Conservation (phyloP, 164 flowering plant species). For the Chimonanthus salicifolius region DNA sequence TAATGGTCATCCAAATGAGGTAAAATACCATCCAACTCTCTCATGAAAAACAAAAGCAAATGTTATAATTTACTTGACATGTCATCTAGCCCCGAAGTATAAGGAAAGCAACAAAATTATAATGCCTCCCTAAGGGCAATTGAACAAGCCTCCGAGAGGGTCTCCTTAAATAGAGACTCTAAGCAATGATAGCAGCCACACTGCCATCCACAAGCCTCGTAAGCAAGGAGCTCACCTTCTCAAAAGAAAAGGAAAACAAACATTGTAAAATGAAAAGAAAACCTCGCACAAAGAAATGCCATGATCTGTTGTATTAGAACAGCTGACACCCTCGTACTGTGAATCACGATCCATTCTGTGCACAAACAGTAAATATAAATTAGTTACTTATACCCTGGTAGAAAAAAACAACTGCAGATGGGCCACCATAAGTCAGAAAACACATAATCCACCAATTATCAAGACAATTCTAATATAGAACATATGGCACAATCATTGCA, state of each 20-base stretch:
- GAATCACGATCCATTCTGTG: slow-evolving; percentile 25
- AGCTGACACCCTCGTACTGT: slow-evolving; percentile 10
- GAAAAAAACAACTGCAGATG: background rate
- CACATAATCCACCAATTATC: slow-evolving; percentile 1
- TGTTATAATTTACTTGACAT: too few species aligned
- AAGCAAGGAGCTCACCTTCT: background rate
- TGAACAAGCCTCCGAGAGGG: too few species aligned
- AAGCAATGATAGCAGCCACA: too few species aligned
- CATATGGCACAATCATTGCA: background rate
- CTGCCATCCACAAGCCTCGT: background rate
- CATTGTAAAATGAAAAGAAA: slow-evolving; percentile 11
- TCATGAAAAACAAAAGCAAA: too few species aligned
- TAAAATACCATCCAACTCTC: too few species aligned
- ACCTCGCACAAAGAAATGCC: background rate
- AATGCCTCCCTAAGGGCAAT: too few species aligned
- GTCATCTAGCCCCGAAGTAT: too few species aligned
- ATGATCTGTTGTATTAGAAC: slow-evolving; percentile 11
- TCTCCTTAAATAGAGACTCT: too few species aligned
- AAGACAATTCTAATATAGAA: background rate
- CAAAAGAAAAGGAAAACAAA: slow-evolving; percentile 8
- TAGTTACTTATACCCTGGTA: background rate
- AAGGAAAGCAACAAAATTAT: too few species aligned
- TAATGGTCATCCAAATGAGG: too few species aligned
- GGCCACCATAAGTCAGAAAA: background rate
- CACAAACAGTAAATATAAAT: background rate